phyloP scores from a whole-genome alignment of 495 filamentous ascomycete species.

The Xylaria telfairii region DNA sequence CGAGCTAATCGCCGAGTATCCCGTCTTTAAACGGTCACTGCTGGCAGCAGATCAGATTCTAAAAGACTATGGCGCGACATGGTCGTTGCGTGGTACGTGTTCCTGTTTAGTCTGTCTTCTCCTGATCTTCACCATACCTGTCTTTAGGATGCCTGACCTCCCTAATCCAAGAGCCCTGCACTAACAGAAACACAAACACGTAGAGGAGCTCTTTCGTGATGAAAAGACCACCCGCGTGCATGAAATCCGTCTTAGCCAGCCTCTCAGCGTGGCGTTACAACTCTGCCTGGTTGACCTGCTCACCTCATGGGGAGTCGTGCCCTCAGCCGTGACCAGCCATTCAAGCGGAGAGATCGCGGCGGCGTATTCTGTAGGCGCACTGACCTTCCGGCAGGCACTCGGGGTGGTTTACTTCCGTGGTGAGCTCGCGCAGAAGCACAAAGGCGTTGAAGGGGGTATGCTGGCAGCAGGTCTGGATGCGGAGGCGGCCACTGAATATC shows the following conservation, averaged over 20 bases:
- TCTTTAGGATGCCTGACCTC: too few species aligned
- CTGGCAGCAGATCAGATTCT: slow-evolving; percentile 48
- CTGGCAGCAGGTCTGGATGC: slow-evolving; percentile 47
- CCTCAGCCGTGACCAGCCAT: slow-evolving; percentile 55
- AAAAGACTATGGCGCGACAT: slow-evolving; percentile 39
- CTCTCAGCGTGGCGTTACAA: slow-evolving; percentile 48
- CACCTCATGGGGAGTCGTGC: slow-evolving; percentile 49
- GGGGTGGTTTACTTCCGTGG: slow-evolving; percentile 57
- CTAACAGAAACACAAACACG: too few species aligned
- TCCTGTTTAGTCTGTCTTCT: too few species aligned
- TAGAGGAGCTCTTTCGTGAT: slow-evolving; percentile 40
- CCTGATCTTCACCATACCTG: too few species aligned
- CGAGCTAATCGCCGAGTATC: slow-evolving; percentile 46
- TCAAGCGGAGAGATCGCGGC: slow-evolving; percentile 61
- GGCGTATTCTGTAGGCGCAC: slow-evolving; percentile 41
- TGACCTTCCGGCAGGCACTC: slow-evolving; percentile 46
- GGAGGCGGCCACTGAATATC: slow-evolving; percentile 43
- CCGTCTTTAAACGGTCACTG: slow-evolving; percentile 30
- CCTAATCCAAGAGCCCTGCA: too few species aligned
- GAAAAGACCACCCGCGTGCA: slow-evolving; percentile 41
- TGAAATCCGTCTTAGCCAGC: slow-evolving; percentile 39
- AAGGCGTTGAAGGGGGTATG: slow-evolving; percentile 48
- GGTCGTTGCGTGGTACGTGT: slow-evolving; percentile 28
- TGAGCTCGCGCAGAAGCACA: slow-evolving; percentile 27
- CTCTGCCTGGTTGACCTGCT: slow-evolving; percentile 54